Evolutionary conservation across 106 monocot genomes (phyloP).

Genomic region (Posidonia australis): DNA sequence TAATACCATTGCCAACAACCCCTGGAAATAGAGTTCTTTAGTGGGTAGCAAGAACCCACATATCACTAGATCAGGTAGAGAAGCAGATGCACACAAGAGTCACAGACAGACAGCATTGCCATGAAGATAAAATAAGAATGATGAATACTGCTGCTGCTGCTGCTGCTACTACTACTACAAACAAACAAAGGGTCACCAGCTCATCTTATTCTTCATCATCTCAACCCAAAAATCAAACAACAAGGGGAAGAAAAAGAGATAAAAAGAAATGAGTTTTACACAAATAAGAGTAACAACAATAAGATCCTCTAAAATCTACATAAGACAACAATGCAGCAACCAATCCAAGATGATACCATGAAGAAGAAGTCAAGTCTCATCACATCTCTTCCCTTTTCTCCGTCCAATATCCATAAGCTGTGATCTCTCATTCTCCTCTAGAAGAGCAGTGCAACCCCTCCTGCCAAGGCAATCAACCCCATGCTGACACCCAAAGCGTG

Average conservation of each 20-base stretch:
- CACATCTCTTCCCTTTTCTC: neutral
- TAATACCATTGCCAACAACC: too few relatives aligned
- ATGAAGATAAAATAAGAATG: too few relatives aligned
- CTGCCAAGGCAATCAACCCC: neutral
- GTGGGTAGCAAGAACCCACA: too few relatives aligned
- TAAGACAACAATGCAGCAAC: neutral
- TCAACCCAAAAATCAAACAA: neutral
- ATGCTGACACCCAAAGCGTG: neutral
- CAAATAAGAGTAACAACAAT: neutral
- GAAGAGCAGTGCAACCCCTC: neutral
- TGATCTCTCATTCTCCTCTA: neutral
- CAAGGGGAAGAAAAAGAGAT: neutral
- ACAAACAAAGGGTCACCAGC: too few relatives aligned
- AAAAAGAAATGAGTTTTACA: conserved; percentile 1
- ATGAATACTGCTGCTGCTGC: too few relatives aligned
- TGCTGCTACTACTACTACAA: too few relatives aligned
- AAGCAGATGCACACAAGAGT: too few relatives aligned
- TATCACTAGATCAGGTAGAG: too few relatives aligned
- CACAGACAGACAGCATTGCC: too few relatives aligned
- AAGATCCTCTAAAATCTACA: neutral
- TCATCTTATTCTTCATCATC: neutral
- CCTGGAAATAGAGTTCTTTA: too few relatives aligned
- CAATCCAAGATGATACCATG: neutral
- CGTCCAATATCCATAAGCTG: neutral
- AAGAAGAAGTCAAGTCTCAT: neutral